Evolutionary conservation across 2,329 filamentous ascomycete species (phyloP), one percentile per base, ranked within the genome.

Genomic region (Ilyonectria mors-panacis): DNA sequence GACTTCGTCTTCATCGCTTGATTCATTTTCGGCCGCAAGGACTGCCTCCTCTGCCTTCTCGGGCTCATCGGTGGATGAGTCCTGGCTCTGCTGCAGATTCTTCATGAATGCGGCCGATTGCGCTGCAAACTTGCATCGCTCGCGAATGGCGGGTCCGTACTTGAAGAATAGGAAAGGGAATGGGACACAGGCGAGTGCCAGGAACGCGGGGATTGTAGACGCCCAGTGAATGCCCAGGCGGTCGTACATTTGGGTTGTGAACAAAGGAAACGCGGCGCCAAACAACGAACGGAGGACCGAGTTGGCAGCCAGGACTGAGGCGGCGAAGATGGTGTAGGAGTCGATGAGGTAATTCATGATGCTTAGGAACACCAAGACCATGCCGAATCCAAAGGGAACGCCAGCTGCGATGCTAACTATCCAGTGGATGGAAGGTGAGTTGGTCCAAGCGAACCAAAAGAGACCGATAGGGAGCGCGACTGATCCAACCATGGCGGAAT

Each of bases 151-250:
- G 3, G 79, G 79, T 23, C 88, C 88, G 73, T 88, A 89, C 70
- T 85, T 87, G 80, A 89, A 89, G 78, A 90, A 88, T 19, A 90
- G 77, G 79, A 89, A 88, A 1, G 88, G 87, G 67, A 89, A 85
- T 0, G 88, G 87, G 1, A 89, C 81, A 70, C 87, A 89, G 3
- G 39, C 42, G 4, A 93, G 77, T 0, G 91, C 87, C 2, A 94
- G 82, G 80, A 94, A 94, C 0, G 88, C 92, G 0, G 91, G 92
- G 12, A 94, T 81, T 0, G 86, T 87, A 7, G 85, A 88, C 0
- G 91, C 92, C 92, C 92, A 94, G 79, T 93, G 91, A 50, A 92
- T 89, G 37, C 92, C 91, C 2, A 91, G 81, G 53, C 81, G 80
- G 2, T 79, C 42, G 76, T 86, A 87, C 83, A 87, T 86, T 12